phyloP scores from a whole-genome alignment of 345 rosid genomes.

The Gossypium australe region DNA sequence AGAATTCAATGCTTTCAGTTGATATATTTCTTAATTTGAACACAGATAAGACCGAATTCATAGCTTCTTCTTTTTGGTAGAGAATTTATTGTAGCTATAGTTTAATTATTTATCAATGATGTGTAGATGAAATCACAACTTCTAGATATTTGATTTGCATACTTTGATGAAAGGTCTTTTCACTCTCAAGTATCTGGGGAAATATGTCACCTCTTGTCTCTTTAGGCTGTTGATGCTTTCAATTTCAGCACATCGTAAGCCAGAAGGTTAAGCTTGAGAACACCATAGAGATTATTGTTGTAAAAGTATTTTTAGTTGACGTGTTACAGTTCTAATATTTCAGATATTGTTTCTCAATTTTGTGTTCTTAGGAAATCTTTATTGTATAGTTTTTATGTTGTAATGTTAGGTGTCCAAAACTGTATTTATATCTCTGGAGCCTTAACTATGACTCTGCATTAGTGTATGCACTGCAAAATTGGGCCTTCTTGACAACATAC shows the following conservation, averaged over 20 bases:
- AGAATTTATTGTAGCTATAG: background rate
- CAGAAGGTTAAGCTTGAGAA: background rate
- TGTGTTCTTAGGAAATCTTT: background rate
- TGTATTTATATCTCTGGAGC: background rate
- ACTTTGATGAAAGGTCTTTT: background rate
- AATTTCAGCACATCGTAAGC: background rate
- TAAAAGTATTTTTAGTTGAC: background rate
- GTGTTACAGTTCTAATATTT: conserved; percentile 1
- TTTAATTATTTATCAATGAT: background rate
- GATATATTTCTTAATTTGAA: background rate
- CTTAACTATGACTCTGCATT: background rate
- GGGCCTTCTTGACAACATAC: background rate
- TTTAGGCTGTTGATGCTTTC: background rate
- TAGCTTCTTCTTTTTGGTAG: background rate
- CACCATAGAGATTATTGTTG: background rate
- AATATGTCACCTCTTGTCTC: background rate
- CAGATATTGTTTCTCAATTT: background rate
- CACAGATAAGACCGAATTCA: background rate
- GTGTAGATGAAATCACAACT: background rate
- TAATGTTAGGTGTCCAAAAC: background rate
- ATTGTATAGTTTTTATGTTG: background rate
- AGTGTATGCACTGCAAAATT: background rate
- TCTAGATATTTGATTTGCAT: background rate
- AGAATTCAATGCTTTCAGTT: background rate
- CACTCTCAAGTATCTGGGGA: background rate